Evolutionary conservation across 2,329 filamentous ascomycete species (phyloP).

Genomic region (Clarireedia hainanense): DNA sequence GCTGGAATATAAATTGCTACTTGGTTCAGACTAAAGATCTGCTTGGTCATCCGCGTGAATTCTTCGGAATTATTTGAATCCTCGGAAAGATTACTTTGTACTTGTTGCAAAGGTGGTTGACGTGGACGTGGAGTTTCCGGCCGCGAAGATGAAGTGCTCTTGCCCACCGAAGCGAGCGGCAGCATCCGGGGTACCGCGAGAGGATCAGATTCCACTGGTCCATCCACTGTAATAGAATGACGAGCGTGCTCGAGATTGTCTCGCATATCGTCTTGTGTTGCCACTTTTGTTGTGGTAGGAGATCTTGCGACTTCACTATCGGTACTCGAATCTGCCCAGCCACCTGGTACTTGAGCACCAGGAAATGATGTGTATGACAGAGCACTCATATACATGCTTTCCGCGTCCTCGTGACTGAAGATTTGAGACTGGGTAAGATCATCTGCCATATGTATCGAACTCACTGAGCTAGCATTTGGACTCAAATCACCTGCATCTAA

Average conservation of each 20-base stretch:
- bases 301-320: constrained; percentile 13
- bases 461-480: constrained; percentile 8
- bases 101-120: constrained; percentile 15
- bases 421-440: constrained; percentile 58
- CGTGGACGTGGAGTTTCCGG: constrained; percentile 1
- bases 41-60: constrained; percentile 26
- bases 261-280: constrained; percentile 5
- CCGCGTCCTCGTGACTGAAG: constrained; percentile 72
- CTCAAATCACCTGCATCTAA: not conserved
- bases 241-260: constrained; percentile 25
- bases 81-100: constrained; percentile 21
- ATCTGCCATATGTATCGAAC: constrained; percentile 26
- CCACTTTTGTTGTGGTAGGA: constrained; percentile 17
- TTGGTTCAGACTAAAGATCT: constrained; percentile 30
- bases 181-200: not conserved
- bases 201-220: not conserved
- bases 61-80: constrained; percentile 23
- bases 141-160: constrained; percentile 5
- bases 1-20: constrained; percentile 30
- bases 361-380: constrained; percentile 39
- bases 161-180: constrained; percentile 3
- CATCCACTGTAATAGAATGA: constrained; percentile 4
- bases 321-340: constrained; percentile 20
- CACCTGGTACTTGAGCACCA: constrained; percentile 19
- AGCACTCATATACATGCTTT: constrained; percentile 81